A percentile compares a stretch with the other conserved stretches of the same genome.
These are phyloP conservation scores for Zasmidium angulare DNA, from an alignment of 2,329 filamentous ascomycete species.

Conservation along the genomic window DNA sequence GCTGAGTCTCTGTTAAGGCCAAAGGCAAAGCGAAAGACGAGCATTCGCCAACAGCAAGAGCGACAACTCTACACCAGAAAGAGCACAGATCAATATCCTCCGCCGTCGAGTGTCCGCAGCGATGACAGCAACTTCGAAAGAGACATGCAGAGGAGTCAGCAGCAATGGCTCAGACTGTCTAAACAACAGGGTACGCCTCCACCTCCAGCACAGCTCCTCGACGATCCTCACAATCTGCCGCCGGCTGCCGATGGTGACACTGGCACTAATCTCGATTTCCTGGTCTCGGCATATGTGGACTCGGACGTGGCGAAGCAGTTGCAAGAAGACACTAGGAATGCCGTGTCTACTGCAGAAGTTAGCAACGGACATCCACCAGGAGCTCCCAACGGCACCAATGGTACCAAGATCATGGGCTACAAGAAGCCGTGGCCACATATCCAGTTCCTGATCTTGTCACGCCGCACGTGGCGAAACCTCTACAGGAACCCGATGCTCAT, in stretches of 20 bases:
- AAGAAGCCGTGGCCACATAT: conserved; percentile 73
- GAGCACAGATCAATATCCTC: conserved; percentile 54
- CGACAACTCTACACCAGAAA: conserved; percentile 85
- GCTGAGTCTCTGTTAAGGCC: conserved; percentile 56
- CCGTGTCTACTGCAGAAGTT: conserved; percentile 62
- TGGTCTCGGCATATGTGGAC: conserved; percentile 72
- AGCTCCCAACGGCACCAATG: conserved; percentile 51
- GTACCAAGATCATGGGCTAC: conserved; percentile 68
- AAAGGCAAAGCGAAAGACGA: conserved; percentile 70
- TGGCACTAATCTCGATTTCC: conserved; percentile 77
- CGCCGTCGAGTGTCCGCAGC: conserved; percentile 51
- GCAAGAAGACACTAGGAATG: conserved; percentile 73
- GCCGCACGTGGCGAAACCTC: conserved; percentile 92
- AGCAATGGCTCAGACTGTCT: conserved; percentile 64
- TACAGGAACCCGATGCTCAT: conserved; percentile 98
- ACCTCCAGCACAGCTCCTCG: conserved; percentile 56
- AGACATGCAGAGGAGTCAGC: conserved; percentile 44
- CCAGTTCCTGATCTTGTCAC: conserved; percentile 87
- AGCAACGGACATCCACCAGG: conserved; percentile 62
- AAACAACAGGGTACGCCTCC: conserved; percentile 48
- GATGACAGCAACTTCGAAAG: conserved; percentile 49
- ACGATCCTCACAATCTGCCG: conserved; percentile 45
- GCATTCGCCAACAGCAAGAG: conserved; percentile 82
- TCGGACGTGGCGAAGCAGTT: conserved; percentile 76
- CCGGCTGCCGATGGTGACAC: conserved; percentile 43